Evolutionary conservation across 2,329 filamentous ascomycete genomes (phyloP).

Genomic region (Neurospora sp.): DNA sequence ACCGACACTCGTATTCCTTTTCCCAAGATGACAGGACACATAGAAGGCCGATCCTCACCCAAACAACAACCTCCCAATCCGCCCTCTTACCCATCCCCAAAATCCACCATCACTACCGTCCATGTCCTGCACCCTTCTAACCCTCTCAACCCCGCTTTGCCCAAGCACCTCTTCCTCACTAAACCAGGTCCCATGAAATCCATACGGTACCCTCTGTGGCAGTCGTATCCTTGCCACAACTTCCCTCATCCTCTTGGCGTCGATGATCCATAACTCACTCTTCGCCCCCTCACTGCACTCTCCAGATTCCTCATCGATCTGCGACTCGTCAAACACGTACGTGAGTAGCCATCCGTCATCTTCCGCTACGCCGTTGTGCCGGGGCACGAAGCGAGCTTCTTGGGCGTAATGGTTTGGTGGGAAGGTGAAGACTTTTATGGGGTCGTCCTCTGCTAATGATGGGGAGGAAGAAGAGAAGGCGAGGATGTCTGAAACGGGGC

Average conservation of each 20-base stretch:
- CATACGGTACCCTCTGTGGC: conserved; percentile 61
- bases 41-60: not conserved
- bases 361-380: conserved; percentile 28
- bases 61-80: not conserved
- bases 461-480: conserved; percentile 17
- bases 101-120: not conserved
- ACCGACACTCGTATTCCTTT: not conserved
- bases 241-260: conserved; percentile 52
- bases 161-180: conserved; percentile 1
- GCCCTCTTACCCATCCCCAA: not conserved
- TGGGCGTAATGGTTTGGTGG: conserved; percentile 55
- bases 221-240: conserved; percentile 49
- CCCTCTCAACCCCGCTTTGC: not conserved
- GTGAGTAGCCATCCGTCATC: conserved; percentile 60
- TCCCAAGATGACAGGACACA: not conserved
- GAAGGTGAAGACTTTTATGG: conserved; percentile 52
- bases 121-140: not conserved
- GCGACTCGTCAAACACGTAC: conserved; percentile 61
- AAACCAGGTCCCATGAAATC: conserved; percentile 54
- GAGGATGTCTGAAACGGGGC: conserved; percentile 44
- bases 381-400: conserved; percentile 55
- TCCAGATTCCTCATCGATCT: conserved; percentile 40
- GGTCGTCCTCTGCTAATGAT: conserved; percentile 32
- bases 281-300: conserved; percentile 33
- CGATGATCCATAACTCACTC: conserved; percentile 60